A percentile compares a stretch with the other conserved stretches of the same genome.
These are phyloP conservation scores for Paraurostyla sp. DNA, from an alignment of 73 alveolate species.

Conservation along the genomic window DNA sequence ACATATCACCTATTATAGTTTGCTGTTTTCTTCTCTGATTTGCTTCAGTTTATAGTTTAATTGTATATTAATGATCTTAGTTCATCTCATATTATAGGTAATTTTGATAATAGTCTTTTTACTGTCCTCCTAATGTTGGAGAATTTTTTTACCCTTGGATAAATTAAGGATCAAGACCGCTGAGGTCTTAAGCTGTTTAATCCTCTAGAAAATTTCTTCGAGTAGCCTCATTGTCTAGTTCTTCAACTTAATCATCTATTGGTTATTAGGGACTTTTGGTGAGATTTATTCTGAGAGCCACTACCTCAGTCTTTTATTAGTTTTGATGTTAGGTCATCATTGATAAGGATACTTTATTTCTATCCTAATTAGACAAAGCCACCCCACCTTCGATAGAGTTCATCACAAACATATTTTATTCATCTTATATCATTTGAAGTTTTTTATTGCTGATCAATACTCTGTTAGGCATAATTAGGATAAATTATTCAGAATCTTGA, in stretches of 20 bases:
- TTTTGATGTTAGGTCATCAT: slow-evolving; percentile 3
- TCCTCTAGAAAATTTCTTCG: background rate
- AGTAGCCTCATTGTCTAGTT: slow-evolving; percentile 13
- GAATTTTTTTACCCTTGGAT: background rate
- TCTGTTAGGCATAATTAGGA: background rate
- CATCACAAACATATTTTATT: background rate
- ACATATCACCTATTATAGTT: background rate
- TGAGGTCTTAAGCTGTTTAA: background rate
- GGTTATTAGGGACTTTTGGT: background rate
- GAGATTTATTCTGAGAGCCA: background rate
- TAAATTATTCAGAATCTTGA: slow-evolving; percentile 14
- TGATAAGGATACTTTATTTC: slow-evolving; percentile 23
- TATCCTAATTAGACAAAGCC: background rate
- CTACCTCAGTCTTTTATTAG: slow-evolving; percentile 11
- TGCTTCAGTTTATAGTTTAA: background rate
- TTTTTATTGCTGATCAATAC: background rate
- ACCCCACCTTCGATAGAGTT: slow-evolving; percentile 12
- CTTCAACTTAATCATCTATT: background rate
- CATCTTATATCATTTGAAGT: background rate
- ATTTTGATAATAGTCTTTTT: too few relatives aligned
- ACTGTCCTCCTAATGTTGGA: too few relatives aligned
- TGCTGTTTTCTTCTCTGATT: background rate
- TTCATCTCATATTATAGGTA: too few relatives aligned
- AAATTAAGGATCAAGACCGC: background rate
- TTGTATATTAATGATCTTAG: too few relatives aligned